Conservation (phyloP, 2,329 filamentous ascomycete species). For the Trichocomaceae sp. region DNA sequence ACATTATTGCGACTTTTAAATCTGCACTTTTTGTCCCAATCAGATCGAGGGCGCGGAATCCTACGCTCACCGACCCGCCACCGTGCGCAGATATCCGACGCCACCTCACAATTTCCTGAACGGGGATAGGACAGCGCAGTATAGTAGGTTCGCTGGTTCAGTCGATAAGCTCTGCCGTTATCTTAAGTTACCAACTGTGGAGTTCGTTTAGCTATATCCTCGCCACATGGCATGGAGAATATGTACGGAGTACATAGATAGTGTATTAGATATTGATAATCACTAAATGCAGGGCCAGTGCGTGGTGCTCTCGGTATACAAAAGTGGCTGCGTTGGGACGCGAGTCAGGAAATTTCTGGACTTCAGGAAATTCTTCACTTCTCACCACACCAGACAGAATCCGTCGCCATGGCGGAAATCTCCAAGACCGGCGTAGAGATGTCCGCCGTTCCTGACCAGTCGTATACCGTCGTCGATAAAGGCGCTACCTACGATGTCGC, state of each 20-base stretch:
- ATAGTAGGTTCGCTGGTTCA: no score
- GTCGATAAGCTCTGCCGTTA: neutral
- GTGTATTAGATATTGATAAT: neutral
- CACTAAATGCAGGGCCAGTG: neutral
- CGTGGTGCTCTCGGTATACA: neutral
- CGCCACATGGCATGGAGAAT: neutral
- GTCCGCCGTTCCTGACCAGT: neutral
- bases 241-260: no score
- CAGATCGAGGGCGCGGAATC: neutral
- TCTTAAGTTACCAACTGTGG: neutral
- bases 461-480: neutral
- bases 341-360: neutral
- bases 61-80: neutral
- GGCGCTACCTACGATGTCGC: neutral
- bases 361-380: neutral
- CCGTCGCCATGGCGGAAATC: neutral
- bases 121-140: neutral
- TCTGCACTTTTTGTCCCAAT: neutral
- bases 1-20: no score
- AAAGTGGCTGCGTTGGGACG: neutral
- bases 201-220: neutral
- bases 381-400: neutral
- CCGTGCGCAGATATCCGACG: neutral
- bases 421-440: neutral
- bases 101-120: neutral